Percentiles rank a stretch among this genome's conserved stretches.
These are phyloP conservation scores for Nemania sp. DNA, from an alignment of 2,329 filamentous ascomycete genomes.

Conservation along the genomic window DNA sequence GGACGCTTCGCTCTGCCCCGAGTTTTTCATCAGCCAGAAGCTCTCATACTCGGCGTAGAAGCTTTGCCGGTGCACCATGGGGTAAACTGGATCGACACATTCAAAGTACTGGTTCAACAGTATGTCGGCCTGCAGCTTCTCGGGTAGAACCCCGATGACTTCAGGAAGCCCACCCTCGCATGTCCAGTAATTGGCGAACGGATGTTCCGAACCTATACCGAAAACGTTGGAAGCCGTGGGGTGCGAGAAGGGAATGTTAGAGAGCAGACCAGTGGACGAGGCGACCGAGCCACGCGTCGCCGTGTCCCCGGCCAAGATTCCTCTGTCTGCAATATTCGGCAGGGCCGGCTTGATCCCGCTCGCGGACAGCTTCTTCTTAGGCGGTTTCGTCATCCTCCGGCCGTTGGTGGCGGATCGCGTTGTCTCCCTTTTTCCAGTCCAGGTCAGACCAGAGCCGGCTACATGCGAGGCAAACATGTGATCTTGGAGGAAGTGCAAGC, in stretches of 20 bases:
- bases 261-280: conserved; percentile 64
- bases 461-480: conserved; percentile 1
- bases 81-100: conserved; percentile 78
- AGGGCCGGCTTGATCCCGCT: conserved; percentile 47
- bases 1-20: conserved; percentile 68
- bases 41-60: conserved; percentile 79
- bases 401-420: conserved; percentile 71
- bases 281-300: conserved; percentile 56
- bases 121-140: conserved; percentile 75
- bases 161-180: conserved; percentile 74
- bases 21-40: conserved; percentile 67
- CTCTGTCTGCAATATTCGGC: conserved; percentile 60
- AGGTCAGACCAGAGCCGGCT: conserved; percentile 21
- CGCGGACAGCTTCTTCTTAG: conserved; percentile 57
- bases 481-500: neutral
- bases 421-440: conserved; percentile 53
- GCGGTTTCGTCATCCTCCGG: conserved; percentile 86
- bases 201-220: conserved; percentile 77
- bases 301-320: conserved; percentile 50
- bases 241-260: conserved; percentile 72
- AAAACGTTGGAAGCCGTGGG: conserved; percentile 77
- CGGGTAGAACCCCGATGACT: conserved; percentile 74
- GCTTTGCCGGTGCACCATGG: conserved; percentile 74
- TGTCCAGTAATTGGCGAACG: conserved; percentile 85
- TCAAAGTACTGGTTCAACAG: conserved; percentile 67